Conservation (phyloP, 75 land plant genomes). For the Larix kaempferi region DNA sequence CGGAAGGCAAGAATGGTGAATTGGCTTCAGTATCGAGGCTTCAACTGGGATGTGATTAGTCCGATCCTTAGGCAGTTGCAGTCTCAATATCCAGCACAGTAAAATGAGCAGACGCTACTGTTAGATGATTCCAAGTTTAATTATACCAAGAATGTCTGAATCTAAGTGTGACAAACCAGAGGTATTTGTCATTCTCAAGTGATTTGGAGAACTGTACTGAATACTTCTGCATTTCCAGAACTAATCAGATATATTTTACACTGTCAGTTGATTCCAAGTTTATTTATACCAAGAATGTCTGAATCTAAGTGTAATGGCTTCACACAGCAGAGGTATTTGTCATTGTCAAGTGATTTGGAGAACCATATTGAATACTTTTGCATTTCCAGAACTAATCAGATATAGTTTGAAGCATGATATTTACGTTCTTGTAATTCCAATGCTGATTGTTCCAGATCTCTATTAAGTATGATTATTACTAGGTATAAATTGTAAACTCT, state of each 20-base stretch:
- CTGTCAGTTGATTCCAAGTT: neutral
- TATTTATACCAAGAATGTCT: neutral
- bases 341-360: neutral
- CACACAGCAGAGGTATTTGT: neutral
- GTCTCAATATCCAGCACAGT: slow-evolving; percentile 13
- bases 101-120: neutral
- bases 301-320: neutral
- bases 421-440: neutral
- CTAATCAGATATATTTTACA: too few species aligned
- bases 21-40: slow-evolving; percentile 91
- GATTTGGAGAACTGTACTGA: neutral
- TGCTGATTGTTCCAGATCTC: neutral
- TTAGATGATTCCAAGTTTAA: neutral
- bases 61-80: slow-evolving; percentile 52
- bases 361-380: neutral
- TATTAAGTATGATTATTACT: too few species aligned
- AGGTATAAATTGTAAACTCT: neutral
- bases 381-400: neutral
- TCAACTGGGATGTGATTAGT: slow-evolving; percentile 60
- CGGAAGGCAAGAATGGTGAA: slow-evolving; percentile 64
- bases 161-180: neutral
- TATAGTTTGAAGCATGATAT: too few species aligned
- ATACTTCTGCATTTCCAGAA: neutral
- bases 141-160: neutral
- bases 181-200: neutral